A percentile compares a stretch with the other conserved stretches of the same genome.
Conservation (phyloP, 2,329 filamentous ascomycete species). For the Neopestalotiopsis sp. region DNA sequence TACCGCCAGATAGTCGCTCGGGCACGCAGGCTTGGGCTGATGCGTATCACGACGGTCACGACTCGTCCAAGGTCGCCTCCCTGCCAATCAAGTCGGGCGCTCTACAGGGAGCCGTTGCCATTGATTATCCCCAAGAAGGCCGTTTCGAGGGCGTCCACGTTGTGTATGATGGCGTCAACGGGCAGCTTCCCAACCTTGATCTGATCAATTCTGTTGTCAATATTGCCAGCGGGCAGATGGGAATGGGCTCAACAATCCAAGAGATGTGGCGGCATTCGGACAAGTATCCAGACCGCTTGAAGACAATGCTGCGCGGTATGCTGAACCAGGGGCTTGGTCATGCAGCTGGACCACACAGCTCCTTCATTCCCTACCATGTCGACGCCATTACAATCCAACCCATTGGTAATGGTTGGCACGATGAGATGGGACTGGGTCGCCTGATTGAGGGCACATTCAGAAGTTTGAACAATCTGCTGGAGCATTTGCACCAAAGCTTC, state of each 20-base stretch:
- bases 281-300: constrained; percentile 79
- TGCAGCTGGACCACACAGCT: constrained; percentile 88
- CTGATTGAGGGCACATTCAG: constrained; percentile 89
- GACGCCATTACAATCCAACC: constrained; percentile 94
- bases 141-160: constrained; percentile 89
- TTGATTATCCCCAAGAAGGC: constrained; percentile 87
- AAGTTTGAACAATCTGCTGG: constrained; percentile 93
- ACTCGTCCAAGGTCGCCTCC: constrained; percentile 70
- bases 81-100: constrained; percentile 91
- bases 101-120: constrained; percentile 88
- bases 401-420: constrained; percentile 90
- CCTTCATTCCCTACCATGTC: constrained; percentile 97
- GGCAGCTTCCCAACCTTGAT: constrained; percentile 93
- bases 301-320: constrained; percentile 92
- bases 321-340: constrained; percentile 88
- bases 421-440: constrained; percentile 94
- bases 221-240: constrained; percentile 91
- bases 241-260: constrained; percentile 82
- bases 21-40: constrained; percentile 97
- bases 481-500: constrained; percentile 98
- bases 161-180: constrained; percentile 94
- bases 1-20: constrained; percentile 86
- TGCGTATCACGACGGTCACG: constrained; percentile 92
- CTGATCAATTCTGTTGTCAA: constrained; percentile 92
- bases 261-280: constrained; percentile 81